Percentiles rank a stretch among this genome's conserved stretches.
Conservation (phyloP, 176 grass and related monocot genomes). For the Raddia guianensis region DNA sequence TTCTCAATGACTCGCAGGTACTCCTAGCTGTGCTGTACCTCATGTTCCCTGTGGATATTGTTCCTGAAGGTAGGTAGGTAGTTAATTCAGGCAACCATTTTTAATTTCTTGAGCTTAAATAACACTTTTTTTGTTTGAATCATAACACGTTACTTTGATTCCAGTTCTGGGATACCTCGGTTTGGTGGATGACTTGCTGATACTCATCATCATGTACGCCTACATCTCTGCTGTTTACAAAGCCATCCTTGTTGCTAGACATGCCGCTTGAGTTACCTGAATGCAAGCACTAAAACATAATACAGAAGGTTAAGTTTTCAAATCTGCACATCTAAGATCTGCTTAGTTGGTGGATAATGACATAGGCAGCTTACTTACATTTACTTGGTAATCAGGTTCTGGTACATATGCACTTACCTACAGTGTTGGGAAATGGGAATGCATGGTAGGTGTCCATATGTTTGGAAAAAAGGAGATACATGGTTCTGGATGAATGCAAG, state of each 20-base stretch:
- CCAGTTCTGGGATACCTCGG: constrained; percentile 15
- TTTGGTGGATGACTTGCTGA: constrained; percentile 24
- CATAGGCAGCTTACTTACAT: too few species aligned
- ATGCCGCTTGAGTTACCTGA: neutral
- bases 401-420: too few species aligned
- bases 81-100: neutral
- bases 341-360: neutral
- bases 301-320: neutral
- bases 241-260: constrained; percentile 8
- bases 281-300: too few species aligned
- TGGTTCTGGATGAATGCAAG: neutral
- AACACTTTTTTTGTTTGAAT: neutral
- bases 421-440: too few species aligned
- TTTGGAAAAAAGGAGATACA: too few species aligned
- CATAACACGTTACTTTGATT: neutral
- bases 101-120: neutral
- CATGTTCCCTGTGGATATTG: constrained; percentile 1
- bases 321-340: neutral
- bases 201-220: neutral
- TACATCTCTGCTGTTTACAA: neutral
- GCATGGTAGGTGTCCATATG: too few species aligned
- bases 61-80: neutral
- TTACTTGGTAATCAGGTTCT: too few species aligned
- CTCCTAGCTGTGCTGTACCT: neutral
- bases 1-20: neutral